Evolutionary conservation across 2,329 filamentous ascomycete species (phyloP).

Genomic region (Alternaria conjuncta): DNA sequence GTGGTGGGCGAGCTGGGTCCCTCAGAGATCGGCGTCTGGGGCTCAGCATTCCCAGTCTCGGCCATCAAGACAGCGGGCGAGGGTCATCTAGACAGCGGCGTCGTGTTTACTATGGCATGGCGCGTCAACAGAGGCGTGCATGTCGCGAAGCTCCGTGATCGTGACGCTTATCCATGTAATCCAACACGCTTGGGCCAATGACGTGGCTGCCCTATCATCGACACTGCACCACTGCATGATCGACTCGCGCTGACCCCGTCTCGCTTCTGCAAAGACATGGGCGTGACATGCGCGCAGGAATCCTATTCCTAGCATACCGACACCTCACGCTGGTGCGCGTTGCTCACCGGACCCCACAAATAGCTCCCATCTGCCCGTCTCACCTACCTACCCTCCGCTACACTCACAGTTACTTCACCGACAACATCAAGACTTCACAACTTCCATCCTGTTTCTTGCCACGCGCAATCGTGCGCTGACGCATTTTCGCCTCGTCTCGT

Average conservation of each 20-base stretch:
- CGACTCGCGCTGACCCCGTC: neutral
- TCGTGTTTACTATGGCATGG: slow-evolving; percentile 9
- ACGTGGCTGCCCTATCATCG: slow-evolving; percentile 8
- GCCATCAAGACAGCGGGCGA: slow-evolving; percentile 30
- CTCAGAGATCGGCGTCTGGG: slow-evolving; percentile 22
- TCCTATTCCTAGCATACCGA: neutral
- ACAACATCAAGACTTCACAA: neutral
- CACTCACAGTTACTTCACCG: neutral
- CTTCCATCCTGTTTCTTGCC: neutral
- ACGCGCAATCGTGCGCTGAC: slow-evolving; percentile 11
- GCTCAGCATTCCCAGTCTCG: slow-evolving; percentile 37
- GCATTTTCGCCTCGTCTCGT: slow-evolving; percentile 8
- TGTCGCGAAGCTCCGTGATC: slow-evolving; percentile 6
- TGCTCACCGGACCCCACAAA: neutral
- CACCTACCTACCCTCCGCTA: neutral
- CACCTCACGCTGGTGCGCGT: neutral
- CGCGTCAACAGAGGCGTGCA: slow-evolving; percentile 2
- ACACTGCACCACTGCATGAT: neutral
- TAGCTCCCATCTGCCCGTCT: neutral
- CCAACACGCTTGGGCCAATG: slow-evolving; percentile 17
- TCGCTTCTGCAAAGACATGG: neutral
- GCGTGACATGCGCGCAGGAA: neutral
- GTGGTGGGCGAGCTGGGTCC: slow-evolving; percentile 19
- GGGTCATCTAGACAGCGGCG: slow-evolving; percentile 26
- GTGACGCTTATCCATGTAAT: slow-evolving; percentile 14